Evolutionary conservation across 306 rosid species (phyloP).

Genomic region (Herpetospermum pedunculosum): DNA sequence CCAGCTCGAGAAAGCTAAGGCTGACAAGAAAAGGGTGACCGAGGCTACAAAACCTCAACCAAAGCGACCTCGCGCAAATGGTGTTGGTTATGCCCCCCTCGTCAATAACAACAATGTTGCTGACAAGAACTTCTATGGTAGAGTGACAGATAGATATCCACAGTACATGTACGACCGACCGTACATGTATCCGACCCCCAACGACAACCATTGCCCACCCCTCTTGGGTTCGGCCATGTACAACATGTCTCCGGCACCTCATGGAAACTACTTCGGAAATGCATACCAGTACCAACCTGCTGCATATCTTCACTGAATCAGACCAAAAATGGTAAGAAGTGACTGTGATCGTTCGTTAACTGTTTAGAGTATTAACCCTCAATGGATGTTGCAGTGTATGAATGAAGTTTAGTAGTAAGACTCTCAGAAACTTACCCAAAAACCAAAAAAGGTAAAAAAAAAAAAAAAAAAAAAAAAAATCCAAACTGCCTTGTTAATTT

Average conservation of each 20-base stretch:
- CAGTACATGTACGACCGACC: conserved; percentile 67
- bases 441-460: not conserved
- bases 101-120: conserved; percentile 38
- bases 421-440: conserved; percentile 12
- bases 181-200: conserved; percentile 57
- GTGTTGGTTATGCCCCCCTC: conserved; percentile 52
- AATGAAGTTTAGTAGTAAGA: conserved; percentile 42
- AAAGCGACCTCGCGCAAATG: conserved; percentile 87
- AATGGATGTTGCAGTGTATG: conserved; percentile 46
- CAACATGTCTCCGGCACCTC: conserved; percentile 58
- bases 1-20: conserved; percentile 83
- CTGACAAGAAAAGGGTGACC: conserved; percentile 86
- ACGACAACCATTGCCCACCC: conserved; percentile 63
- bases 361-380: conserved; percentile 61
- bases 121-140: conserved; percentile 57
- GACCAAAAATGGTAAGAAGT: conserved; percentile 34
- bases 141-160: conserved; percentile 84
- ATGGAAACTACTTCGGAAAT: conserved; percentile 77
- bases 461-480: not conserved
- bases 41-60: conserved; percentile 92
- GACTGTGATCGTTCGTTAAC: conserved; percentile 58
- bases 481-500: conserved; percentile 9
- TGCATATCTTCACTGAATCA: conserved; percentile 70
- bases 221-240: conserved; percentile 54
- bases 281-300: conserved; percentile 91